A percentile compares a stretch with the other conserved stretches of the same genome.
phyloP scores from a whole-genome alignment of 78 protist genomes.

The Dictyostelium discoideum region dicty_2.7 NC_007088.5:6236001-6236500 shows the following conservation, averaged over 20 bases:
- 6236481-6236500: slow-evolving; percentile 95
- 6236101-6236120: slow-evolving; percentile 10
- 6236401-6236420: slow-evolving; percentile 32
- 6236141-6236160: slow-evolving; percentile 1
- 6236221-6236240: slow-evolving; percentile 84
- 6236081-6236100: slow-evolving; percentile 43
- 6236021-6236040: slow-evolving; percentile 4
- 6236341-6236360: slow-evolving; percentile 95
- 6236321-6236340: slow-evolving; percentile 85
- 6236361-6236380: slow-evolving; percentile 91
- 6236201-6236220: slow-evolving; percentile 93
- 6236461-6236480: slow-evolving; percentile 93
- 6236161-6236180: slow-evolving; percentile 72
- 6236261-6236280: slow-evolving; percentile 89
- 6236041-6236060: background rate
- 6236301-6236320: slow-evolving; percentile 66
- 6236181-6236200: slow-evolving; percentile 84
- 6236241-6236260: slow-evolving; percentile 88
- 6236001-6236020: background rate
- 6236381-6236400: slow-evolving; percentile 70
- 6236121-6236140: background rate
- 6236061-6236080: slow-evolving; percentile 57
- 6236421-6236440: slow-evolving; percentile 92
- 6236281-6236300: slow-evolving; percentile 39
- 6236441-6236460: slow-evolving; percentile 97